Percentiles rank a stretch among this genome's conserved stretches.
Conservation (phyloP, 257 asterid species). For the Sherardia arvensis region DNA sequence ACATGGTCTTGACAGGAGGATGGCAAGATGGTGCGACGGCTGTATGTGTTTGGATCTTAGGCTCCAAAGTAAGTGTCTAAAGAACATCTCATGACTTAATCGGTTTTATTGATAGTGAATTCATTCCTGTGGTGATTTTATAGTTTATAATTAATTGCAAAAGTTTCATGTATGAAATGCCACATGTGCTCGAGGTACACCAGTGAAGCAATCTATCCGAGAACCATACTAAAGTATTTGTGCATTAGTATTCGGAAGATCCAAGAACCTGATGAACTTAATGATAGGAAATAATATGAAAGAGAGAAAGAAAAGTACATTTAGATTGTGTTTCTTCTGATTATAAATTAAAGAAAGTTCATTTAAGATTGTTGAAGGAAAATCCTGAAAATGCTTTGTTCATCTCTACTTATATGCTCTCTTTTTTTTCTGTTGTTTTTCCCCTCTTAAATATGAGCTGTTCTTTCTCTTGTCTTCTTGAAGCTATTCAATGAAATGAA, state of each 20-base stretch:
- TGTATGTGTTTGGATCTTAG: constrained; percentile 80
- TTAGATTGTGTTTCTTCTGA: neutral
- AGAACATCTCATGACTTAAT: neutral
- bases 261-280: neutral
- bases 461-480: neutral
- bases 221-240: no score
- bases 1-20: constrained; percentile 44
- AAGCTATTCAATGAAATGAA: neutral
- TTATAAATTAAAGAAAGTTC: neutral
- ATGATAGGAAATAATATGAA: neutral
- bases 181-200: neutral
- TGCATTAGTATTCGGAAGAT: neutral
- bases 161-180: neutral
- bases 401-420: neutral
- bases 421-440: neutral
- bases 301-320: neutral
- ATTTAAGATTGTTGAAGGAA: neutral
- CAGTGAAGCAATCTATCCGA: neutral
- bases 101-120: neutral
- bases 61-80: constrained; percentile 53
- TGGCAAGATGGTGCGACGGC: constrained; percentile 99
- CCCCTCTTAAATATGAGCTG: neutral
- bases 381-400: neutral
- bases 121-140: neutral
- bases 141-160: neutral